phyloP scores from a whole-genome alignment of 1,284 basidiomycete genomes.

The Fomitopsis schrenkii region DNA sequence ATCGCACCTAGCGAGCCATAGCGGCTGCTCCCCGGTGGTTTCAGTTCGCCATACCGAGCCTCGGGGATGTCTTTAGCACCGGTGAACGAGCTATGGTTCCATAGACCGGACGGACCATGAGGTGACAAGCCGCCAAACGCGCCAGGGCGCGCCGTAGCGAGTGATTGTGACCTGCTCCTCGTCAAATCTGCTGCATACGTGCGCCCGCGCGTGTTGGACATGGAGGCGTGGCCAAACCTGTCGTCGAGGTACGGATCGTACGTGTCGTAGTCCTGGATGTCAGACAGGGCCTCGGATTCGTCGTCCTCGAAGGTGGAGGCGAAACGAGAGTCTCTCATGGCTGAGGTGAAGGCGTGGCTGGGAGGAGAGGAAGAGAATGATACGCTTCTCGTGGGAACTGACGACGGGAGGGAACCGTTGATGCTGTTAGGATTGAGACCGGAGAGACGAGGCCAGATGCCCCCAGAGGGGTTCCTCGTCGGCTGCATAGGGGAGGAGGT shows the following conservation, averaged over 20 bases:
- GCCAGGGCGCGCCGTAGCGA: slow-evolving; percentile 56
- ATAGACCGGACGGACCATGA: slow-evolving; percentile 32
- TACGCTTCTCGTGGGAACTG: slow-evolving; percentile 57
- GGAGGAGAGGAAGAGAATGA: slow-evolving; percentile 51
- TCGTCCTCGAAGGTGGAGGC: slow-evolving; percentile 71
- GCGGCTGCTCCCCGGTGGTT: slow-evolving; percentile 57
- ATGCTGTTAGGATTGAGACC: slow-evolving; percentile 31
- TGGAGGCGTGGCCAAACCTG: slow-evolving; percentile 37
- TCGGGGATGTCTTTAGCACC: slow-evolving; percentile 53
- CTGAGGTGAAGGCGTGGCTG: slow-evolving; percentile 50
- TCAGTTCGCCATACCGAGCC: slow-evolving; percentile 53
- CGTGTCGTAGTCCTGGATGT: slow-evolving; percentile 28
- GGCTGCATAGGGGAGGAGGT: slow-evolving; percentile 54
- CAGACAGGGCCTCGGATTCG: slow-evolving; percentile 56
- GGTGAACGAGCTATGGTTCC: slow-evolving; percentile 46
- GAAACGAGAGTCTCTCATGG: slow-evolving; percentile 62
- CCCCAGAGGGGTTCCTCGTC: slow-evolving; percentile 46
- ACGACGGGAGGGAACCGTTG: slow-evolving; percentile 28
- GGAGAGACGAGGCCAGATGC: slow-evolving; percentile 39
- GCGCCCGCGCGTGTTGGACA: slow-evolving; percentile 44
- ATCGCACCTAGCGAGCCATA: slow-evolving; percentile 59
- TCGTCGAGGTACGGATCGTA: slow-evolving; percentile 42
- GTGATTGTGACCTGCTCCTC: slow-evolving; percentile 71
- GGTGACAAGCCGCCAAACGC: slow-evolving; percentile 39
- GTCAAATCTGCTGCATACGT: slow-evolving; percentile 53